phyloP scores from a whole-genome alignment of 805 yeast genomes.

The Blastobotrys americana region DNA sequence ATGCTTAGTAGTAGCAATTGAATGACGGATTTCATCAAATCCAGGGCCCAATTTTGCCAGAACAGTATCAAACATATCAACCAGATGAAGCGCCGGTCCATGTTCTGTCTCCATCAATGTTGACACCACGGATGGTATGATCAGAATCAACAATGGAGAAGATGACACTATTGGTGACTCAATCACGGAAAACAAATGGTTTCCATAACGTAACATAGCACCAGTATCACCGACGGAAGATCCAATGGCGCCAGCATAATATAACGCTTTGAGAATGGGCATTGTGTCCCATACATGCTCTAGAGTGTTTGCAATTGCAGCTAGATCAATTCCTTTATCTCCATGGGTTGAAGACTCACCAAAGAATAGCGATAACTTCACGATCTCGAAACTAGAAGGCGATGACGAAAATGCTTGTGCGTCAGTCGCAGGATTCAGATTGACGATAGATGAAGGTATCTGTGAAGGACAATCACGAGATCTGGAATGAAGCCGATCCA shows the following conservation, averaged over 20 bases:
- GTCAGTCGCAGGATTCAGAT: constrained; percentile 16
- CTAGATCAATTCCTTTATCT: constrained; percentile 2
- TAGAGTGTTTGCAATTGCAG: constrained; percentile 7
- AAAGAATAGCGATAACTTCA: constrained; percentile 14
- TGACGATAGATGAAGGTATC: constrained; percentile 21
- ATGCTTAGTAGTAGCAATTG: background rate
- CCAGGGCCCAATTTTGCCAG: background rate
- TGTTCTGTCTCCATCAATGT: constrained; percentile 4
- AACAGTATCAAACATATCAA: background rate
- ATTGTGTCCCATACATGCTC: constrained; percentile 22
- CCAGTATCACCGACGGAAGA: constrained; percentile 4
- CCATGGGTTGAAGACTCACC: constrained; percentile 8
- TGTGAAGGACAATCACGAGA: constrained; percentile 20
- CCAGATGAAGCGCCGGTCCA: background rate
- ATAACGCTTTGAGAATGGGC: constrained; percentile 21
- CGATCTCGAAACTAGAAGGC: constrained; percentile 14
- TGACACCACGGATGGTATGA: constrained; percentile 15
- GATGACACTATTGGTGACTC: constrained; percentile 20
- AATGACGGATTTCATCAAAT: background rate
- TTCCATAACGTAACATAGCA: constrained; percentile 9
- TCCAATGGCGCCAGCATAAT: constrained; percentile 14
- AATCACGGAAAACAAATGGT: constrained; percentile 12
- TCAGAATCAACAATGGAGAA: constrained; percentile 18
- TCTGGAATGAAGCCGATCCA: constrained; percentile 27
- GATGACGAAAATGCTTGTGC: constrained; percentile 11